Evolutionary conservation across 2,329 filamentous ascomycete species (phyloP), one percentile per base, ranked within the genome.

Genomic region (Blastomyces gilchristii): DNA sequence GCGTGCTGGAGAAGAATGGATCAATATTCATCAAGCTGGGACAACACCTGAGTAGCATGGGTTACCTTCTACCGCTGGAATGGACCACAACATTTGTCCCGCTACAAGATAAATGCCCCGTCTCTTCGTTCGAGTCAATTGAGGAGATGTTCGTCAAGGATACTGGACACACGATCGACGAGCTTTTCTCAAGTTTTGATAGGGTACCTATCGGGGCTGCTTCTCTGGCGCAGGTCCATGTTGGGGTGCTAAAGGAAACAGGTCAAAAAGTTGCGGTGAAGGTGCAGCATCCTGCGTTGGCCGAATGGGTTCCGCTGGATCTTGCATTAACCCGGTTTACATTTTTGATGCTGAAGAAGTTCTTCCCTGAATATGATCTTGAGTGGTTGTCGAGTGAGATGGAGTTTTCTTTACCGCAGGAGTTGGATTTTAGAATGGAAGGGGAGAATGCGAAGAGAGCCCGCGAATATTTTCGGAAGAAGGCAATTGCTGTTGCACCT

Each of bases 21-120:
- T 96, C 93, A 37, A 96, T 99, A 67, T 99, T 97, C 70, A 97
- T 99, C 74, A 99, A 99, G 77, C 80, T 99, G 49, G 94, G 94
- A 8, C 94, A 99, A 71, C 94, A 99, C 77, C 76, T 99, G 76
- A 96, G 91, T 75, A 93, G 91, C 67, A 90, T 97, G 89, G 95
- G 94, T 72, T 97, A 97, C 74, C 83, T 97, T 11, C 82, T 97
- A 11, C 93, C 93, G 1, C 77, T 83, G 59, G 93, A 97, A 77
- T 97, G 93, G 92, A 96, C 91, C 41, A 88, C 87, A 43, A 97
- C 94, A 0, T 99, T 99, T 73, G 88, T 99, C 68, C 94, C 94
- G 0, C 81, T 99, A 31, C 94, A 99, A 77, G 95, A 99, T 78
- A 89, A 89, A 76, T 99, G 94, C 72, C 94, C 94, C 0, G 87